These are phyloP conservation scores for Fraxinus cuspidata DNA, from an alignment of 257 asterid species.

Conservation along the genomic window DNA sequence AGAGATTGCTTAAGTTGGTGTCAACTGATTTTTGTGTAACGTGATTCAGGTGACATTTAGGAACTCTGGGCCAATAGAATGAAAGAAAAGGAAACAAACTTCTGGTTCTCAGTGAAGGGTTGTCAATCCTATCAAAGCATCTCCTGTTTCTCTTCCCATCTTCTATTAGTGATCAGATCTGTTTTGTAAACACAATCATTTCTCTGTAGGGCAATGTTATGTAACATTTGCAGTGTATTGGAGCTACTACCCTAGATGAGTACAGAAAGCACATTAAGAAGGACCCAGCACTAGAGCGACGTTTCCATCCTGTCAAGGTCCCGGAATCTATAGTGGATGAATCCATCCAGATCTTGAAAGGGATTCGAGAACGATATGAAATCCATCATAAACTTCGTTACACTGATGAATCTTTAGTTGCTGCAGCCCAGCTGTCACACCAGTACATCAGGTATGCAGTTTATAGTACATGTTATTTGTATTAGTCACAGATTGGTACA, in stretches of 20 bases:
- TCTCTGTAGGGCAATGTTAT: background rate
- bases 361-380: conserved; percentile 87
- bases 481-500: background rate
- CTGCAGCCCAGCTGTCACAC: conserved; percentile 84
- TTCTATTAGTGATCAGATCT: background rate
- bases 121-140: background rate
- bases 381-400: conserved; percentile 96
- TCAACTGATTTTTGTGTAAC: background rate
- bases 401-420: conserved; percentile 79
- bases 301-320: conserved; percentile 94
- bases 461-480: background rate
- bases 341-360: conserved; percentile 83
- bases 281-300: conserved; percentile 89
- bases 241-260: conserved; percentile 93
- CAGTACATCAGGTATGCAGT: conserved; percentile 81
- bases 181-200: background rate
- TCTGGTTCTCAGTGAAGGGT: background rate
- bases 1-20: background rate
- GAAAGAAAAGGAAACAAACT: background rate
- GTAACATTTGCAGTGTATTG: conserved; percentile 68
- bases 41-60: background rate
- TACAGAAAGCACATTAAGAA: conserved; percentile 89
- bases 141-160: background rate
- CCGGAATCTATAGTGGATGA: conserved; percentile 97
- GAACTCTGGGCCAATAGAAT: background rate